Conservation (phyloP, 2,329 filamentous ascomycete genomes). For the Simplicillium sp. region DNA sequence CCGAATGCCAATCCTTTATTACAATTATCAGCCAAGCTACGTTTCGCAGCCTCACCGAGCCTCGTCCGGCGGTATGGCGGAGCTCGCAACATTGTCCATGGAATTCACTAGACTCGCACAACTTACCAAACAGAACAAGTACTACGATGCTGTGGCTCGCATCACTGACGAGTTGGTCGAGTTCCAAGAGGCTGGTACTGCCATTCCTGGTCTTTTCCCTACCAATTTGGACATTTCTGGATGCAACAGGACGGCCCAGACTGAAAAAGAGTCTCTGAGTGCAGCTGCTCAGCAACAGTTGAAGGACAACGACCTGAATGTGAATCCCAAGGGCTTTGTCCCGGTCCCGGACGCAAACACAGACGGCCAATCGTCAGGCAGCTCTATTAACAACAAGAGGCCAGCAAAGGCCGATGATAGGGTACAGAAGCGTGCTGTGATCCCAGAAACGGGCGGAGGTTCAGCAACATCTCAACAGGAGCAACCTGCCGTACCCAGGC, state of each 20-base stretch:
- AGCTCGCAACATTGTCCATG: conserved; percentile 71
- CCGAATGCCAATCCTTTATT: conserved; percentile 78
- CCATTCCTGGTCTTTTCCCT: conserved; percentile 73
- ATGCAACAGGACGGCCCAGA: conserved; percentile 51
- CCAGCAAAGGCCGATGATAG: not conserved
- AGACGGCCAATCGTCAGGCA: not conserved
- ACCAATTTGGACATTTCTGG: conserved; percentile 69
- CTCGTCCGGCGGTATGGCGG: conserved; percentile 49
- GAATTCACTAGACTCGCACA: conserved; percentile 88
- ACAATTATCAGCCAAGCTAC: conserved; percentile 62
- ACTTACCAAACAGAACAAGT: conserved; percentile 69
- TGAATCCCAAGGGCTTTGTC: conserved; percentile 4
- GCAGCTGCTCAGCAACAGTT: conserved; percentile 23
- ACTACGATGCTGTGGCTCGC: conserved; percentile 82
- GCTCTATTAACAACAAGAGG: not conserved
- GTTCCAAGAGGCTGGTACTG: conserved; percentile 59
- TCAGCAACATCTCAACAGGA: not conserved
- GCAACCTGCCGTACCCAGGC: not conserved
- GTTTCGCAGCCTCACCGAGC: conserved; percentile 57
- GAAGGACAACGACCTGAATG: conserved; percentile 16
- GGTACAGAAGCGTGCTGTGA: not conserved
- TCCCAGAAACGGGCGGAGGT: not conserved
- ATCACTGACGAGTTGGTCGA: conserved; percentile 73
- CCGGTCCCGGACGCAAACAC: conserved; percentile 18
- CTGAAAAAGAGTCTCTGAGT: conserved; percentile 18